Evolutionary conservation across 129 eudicot species (phyloP).

Genomic region (Oenanthe sinensis): DNA sequence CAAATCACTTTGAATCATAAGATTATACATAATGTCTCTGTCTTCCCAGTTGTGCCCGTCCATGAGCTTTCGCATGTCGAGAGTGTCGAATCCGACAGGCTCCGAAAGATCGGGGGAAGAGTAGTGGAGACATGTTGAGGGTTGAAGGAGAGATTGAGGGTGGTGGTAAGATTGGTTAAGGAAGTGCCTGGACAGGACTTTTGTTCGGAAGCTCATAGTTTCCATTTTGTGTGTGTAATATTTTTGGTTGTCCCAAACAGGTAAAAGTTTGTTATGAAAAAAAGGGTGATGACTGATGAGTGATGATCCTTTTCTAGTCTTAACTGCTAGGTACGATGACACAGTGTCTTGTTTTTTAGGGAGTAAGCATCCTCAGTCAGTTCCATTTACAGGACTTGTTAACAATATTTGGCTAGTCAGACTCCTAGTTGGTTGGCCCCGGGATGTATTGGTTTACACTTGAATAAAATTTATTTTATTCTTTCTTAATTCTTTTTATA

Average conservation of each 20-base stretch:
- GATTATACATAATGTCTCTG: constrained; percentile 28
- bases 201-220: constrained; percentile 36
- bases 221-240: constrained; percentile 36
- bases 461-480: no score
- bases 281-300: no score
- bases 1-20: constrained; percentile 40
- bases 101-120: constrained; percentile 57
- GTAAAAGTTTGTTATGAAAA: background rate
- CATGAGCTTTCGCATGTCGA: constrained; percentile 37
- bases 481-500: no score
- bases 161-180: constrained; percentile 22
- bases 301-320: no score
- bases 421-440: no score
- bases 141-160: constrained; percentile 13
- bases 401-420: no score
- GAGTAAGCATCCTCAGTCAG: no score
- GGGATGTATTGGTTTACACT: no score
- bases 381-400: no score
- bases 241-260: no score
- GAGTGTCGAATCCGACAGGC: constrained; percentile 27
- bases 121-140: constrained; percentile 53
- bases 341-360: no score
- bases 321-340: no score
- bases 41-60: constrained; percentile 45
- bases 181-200: constrained; percentile 47